A percentile compares a stretch with the other conserved stretches of the same genome.
Evolutionary conservation across 2,329 filamentous ascomycete genomes (phyloP).

Genomic region (Pseudohalonectria lignicola): DNA sequence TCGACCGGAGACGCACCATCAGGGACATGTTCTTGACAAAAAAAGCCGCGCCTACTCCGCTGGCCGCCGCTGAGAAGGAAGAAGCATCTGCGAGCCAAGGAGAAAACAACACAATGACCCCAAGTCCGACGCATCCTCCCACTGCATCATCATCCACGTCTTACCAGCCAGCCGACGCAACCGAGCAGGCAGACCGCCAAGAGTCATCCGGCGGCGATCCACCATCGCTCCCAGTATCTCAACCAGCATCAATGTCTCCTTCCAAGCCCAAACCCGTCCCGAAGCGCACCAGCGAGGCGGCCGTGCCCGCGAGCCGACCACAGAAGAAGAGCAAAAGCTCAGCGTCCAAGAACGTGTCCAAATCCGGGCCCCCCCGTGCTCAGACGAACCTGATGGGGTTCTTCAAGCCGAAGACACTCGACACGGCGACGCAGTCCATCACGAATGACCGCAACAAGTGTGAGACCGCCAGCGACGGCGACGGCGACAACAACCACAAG

Average conservation of each 20-base stretch:
- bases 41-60: too few species aligned
- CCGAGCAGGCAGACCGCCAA: background rate
- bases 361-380: background rate
- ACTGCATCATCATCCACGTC: background rate
- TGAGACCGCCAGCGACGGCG: conserved; percentile 3
- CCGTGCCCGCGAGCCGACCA: too few species aligned
- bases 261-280: background rate
- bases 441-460: too few species aligned
- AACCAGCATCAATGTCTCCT: background rate
- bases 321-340: conserved; percentile 37
- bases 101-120: too few species aligned
- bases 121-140: too few species aligned
- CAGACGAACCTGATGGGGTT: conserved; percentile 2
- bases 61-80: conserved; percentile 18
- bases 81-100: background rate
- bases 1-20: conserved; percentile 73
- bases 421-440: background rate
- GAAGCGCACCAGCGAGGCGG: background rate
- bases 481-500: conserved; percentile 8
- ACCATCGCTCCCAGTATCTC: background rate
- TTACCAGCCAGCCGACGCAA: too few species aligned
- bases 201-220: background rate
- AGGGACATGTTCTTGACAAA: conserved; percentile 83
- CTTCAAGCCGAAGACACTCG: background rate
- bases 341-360: conserved; percentile 5